Conservation (phyloP, 179 eudicot genomes). For the Silene noctiflora region DNA sequence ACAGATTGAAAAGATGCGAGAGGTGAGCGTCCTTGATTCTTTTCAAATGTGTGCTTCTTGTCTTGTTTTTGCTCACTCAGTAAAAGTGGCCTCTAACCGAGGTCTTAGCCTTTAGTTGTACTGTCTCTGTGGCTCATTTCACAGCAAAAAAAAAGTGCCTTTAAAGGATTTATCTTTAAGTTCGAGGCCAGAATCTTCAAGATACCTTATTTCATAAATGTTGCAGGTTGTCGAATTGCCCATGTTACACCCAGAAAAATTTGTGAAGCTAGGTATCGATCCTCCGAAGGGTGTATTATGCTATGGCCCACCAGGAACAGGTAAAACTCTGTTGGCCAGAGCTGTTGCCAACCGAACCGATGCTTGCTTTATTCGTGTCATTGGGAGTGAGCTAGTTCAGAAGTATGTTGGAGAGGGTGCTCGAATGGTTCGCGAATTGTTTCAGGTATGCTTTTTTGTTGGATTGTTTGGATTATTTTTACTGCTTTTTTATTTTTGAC, state of each 20-base stretch:
- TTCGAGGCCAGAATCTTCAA: not conserved
- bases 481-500: not conserved
- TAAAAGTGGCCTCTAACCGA: not conserved
- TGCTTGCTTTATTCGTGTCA: conserved; percentile 95
- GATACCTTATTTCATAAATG: not conserved
- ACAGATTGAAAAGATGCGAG: conserved; percentile 94
- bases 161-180: not conserved
- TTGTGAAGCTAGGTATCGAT: conserved; percentile 92
- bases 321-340: conserved; percentile 93
- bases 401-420: conserved; percentile 98
- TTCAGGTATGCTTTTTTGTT: conserved; percentile 55
- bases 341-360: conserved; percentile 93
- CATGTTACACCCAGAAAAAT: conserved; percentile 94
- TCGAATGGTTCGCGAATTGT: conserved; percentile 93
- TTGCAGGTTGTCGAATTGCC: conserved; percentile 88
- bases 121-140: not conserved
- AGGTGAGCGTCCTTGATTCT: conserved; percentile 39
- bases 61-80: not conserved
- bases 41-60: not conserved
- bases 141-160: not conserved
- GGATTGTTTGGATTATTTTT: not conserved
- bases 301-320: conserved; percentile 96
- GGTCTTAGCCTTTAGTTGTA: not conserved
- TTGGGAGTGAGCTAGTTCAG: conserved; percentile 95
- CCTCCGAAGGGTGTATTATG: conserved; percentile 97